Evolutionary conservation across 257 asterid genomes (phyloP).

Genomic region (Cinchona pubescens): DNA sequence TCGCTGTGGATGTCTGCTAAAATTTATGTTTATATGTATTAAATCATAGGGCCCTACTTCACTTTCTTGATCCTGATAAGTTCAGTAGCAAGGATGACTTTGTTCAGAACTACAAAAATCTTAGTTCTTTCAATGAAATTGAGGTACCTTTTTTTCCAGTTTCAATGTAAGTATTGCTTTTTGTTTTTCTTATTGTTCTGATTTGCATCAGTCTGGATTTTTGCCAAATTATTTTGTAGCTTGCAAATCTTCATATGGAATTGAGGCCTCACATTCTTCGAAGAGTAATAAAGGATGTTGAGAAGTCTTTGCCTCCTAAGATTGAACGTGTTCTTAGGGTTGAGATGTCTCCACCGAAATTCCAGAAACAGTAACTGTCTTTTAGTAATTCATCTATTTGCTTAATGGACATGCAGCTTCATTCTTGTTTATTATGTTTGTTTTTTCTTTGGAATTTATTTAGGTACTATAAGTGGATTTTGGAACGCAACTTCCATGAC

Average conservation of each 20-base stretch:
- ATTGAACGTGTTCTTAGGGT: slow-evolving; percentile 98
- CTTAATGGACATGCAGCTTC: not conserved
- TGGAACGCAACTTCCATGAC: slow-evolving; percentile 97
- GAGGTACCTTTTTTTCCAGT: slow-evolving; percentile 51
- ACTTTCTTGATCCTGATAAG: slow-evolving; percentile 93
- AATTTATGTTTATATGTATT: slow-evolving; percentile 14
- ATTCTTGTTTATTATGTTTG: not conserved
- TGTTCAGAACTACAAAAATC: slow-evolving; percentile 90
- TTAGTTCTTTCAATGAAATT: slow-evolving; percentile 79
- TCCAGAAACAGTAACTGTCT: slow-evolving; percentile 86
- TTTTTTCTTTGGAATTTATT: not conserved
- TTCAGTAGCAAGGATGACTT: slow-evolving; percentile 88
- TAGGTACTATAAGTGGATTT: slow-evolving; percentile 98
- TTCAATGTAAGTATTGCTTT: not conserved
- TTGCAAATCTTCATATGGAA: slow-evolving; percentile 95
- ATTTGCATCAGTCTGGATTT: slow-evolving; percentile 12
- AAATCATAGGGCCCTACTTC: slow-evolving; percentile 88
- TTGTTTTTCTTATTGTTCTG: slow-evolving; percentile 12
- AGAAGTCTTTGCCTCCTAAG: slow-evolving; percentile 99
- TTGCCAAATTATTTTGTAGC: slow-evolving; percentile 44
- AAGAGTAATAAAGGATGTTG: slow-evolving; percentile 98
- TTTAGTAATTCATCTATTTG: not conserved
- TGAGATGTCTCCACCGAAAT: slow-evolving; percentile 99
- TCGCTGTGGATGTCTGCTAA: not conserved
- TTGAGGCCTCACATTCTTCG: slow-evolving; percentile 97